Percentiles rank a stretch among this genome's conserved stretches.
Conservation (phyloP, 371 early-diverging fungal genomes). For the Lichtheimia ramosa region DNA sequence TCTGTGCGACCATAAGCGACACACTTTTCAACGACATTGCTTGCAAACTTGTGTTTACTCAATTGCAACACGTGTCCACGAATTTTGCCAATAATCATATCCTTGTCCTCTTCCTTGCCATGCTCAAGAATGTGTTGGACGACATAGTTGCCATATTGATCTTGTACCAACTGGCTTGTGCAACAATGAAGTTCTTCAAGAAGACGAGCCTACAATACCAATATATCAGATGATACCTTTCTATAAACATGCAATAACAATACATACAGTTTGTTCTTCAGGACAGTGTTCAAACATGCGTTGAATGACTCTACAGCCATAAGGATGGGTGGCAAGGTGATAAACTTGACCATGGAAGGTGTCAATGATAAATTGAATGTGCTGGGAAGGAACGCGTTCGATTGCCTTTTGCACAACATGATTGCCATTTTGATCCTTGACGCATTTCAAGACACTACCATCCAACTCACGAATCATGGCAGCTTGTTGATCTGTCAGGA, state of each 20-base stretch:
- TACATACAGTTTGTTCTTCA: slow-evolving; percentile 80
- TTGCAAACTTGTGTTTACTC: slow-evolving; percentile 99
- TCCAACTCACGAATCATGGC: slow-evolving; percentile 90
- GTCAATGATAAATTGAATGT: slow-evolving; percentile 95
- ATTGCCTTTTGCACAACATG: slow-evolving; percentile 99
- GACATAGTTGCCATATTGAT: slow-evolving; percentile 97
- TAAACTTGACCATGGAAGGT: slow-evolving; percentile 97
- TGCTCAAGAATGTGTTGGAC: slow-evolving; percentile 99
- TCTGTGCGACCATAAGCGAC: slow-evolving; percentile 75
- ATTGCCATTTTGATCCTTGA: slow-evolving; percentile 99
- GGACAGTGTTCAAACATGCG: slow-evolving; percentile 98
- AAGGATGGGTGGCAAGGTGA: slow-evolving; percentile 97
- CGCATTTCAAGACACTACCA: slow-evolving; percentile 94
- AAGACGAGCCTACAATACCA: slow-evolving; percentile 59
- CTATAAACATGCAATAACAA: background rate
- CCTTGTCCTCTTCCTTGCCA: slow-evolving; percentile 85
- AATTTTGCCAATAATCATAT: slow-evolving; percentile 86
- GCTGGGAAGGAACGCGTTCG: slow-evolving; percentile 93
- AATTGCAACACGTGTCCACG: slow-evolving; percentile 86
- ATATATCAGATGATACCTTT: background rate
- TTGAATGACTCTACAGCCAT: slow-evolving; percentile 99
- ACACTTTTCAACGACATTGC: slow-evolving; percentile 98
- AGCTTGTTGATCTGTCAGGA: slow-evolving; percentile 86
- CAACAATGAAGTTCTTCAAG: slow-evolving; percentile 93
- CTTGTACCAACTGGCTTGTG: slow-evolving; percentile 91